These are phyloP conservation scores for Ciborinia camelliae DNA, from an alignment of 2,329 filamentous ascomycete genomes.

Conservation along the genomic window DNA sequence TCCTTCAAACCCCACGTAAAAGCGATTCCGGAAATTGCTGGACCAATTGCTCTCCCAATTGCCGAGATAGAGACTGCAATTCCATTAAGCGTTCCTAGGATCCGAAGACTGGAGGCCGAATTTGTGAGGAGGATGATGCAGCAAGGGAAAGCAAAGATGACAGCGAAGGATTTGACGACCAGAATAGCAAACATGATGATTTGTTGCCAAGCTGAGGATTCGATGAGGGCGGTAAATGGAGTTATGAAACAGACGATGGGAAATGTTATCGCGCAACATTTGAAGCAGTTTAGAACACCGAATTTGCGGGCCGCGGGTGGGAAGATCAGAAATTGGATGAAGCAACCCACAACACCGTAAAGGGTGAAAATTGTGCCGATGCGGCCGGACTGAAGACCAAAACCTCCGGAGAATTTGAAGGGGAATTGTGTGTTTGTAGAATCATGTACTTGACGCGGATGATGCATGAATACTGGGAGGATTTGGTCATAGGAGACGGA, in stretches of 20 bases:
- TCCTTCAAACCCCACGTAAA: constrained; percentile 74
- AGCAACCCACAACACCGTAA: constrained; percentile 74
- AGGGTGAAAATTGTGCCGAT: constrained; percentile 85
- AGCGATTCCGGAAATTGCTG: constrained; percentile 65
- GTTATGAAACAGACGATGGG: constrained; percentile 77
- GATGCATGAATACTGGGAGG: constrained; percentile 84
- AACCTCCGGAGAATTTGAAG: constrained; percentile 79
- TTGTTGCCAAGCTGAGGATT: constrained; percentile 49
- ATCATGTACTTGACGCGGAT: constrained; percentile 54
- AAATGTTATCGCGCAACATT: constrained; percentile 61
- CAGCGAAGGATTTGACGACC: constrained; percentile 67
- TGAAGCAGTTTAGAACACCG: constrained; percentile 72
- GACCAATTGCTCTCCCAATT: constrained; percentile 74
- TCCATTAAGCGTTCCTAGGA: constrained; percentile 87
- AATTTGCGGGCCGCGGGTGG: constrained; percentile 68
- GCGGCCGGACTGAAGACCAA: constrained; percentile 65
- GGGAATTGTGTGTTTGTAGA: constrained; percentile 61
- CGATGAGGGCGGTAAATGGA: constrained; percentile 71
- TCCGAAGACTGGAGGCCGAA: constrained; percentile 67
- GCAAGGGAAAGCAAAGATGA: constrained; percentile 86
- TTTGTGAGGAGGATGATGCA: constrained; percentile 89
- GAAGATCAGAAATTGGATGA: constrained; percentile 87
- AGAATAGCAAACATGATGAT: constrained; percentile 64
- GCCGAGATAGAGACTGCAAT: constrained; percentile 81
- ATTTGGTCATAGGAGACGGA: constrained; percentile 83